Evolutionary conservation across 306 rosid genomes (phyloP), one percentile per base, ranked within the genome.

Genomic region (Gastrolobium villosum): DNA sequence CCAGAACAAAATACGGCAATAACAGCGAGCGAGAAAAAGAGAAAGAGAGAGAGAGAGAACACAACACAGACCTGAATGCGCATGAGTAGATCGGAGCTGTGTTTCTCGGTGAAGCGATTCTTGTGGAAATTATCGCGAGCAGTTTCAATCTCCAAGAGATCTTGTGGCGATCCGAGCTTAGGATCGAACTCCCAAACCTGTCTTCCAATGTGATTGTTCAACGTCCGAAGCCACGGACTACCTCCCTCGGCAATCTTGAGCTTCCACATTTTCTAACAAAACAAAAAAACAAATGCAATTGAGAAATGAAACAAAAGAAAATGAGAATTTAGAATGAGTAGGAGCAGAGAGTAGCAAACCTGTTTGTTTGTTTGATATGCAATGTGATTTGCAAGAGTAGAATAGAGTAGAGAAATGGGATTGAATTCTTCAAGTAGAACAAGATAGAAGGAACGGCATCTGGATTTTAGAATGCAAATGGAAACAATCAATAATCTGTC

Each of bases 121-220:
- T 82, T 49, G 39, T 35, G 10, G 71, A 85, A 91, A 48, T 53
- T 52, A 10, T 79, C 75, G 37, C 97, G 94, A 71, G 88, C 92
- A 3, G 34, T 28, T 57, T 93, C 93, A 70, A 93, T 73, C 32
- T 83, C 69, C 0, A 60, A 30, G 6, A 86, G 84, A 73, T 91
- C 88, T 41, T 87, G 81, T 0, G 89, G 87, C 4, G 91, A 65
- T 56, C 82, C 94, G 10, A 80, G 84, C 1, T 85, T 56, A 4
- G 91, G 88, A 84, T 93, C 90, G 87, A 89, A 93, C 89, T 89
- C 97, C 98, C 98, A 93, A 1, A 89, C 46, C 62, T 93, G 97
- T 15, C 98, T 80, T 13, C 98, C 98, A 2, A 87, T 79, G 67
- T 93, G 92, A 82, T 82, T 70, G 89, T 91, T 91, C 44, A 79